Base-by-base conservation (phyloP, 441 rosid genomes). In the Gossypium laxum region DNA sequence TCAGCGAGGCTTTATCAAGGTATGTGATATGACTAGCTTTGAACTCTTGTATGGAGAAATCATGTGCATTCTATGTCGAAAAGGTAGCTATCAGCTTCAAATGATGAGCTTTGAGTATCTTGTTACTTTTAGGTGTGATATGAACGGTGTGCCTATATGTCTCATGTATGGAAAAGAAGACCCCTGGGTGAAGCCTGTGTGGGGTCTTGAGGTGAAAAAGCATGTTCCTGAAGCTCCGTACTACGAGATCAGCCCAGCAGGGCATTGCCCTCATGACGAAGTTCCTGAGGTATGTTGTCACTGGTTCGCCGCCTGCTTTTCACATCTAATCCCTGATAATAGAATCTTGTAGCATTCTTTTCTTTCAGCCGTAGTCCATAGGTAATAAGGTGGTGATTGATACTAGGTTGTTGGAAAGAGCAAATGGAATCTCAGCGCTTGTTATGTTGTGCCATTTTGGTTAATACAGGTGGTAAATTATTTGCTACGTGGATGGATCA, bases 221-320 rank as follows among this genome's bases (percentile, higher is more conserved):
- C 89, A 83, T 78, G 72, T 88, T 2, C 91, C 96, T 12, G 88
- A 87, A 67, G 87, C 94, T 73, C 91, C 94, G 21, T 93, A 87
- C 78, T 93, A 93, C 17, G 91, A 93, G 78, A 89, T 93, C 82
- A 91, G 94, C 79, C 97, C 98, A 3, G 98, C 98, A 2, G 98
- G 98, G 50, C 96, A 91, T 78, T 91, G 98, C 80, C 98, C 97
- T 70, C 98, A 93, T 48, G 96, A 93, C 56, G 98, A 93, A 87
- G 94, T 93, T 76, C 94, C 98, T 1, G 98, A 93, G 98, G 98
- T 89, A 83, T 65, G 48, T 58, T 56, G 12, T 77, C 54, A 48
- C 56, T 15, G 2, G 34, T 32, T 32, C 47, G 2, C 65, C 12
- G 0, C 30, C 30, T 60, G 22, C 50, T 34, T 62, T 34, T 8